These are phyloP conservation scores for Spathaspora passalidarum DNA, from an alignment of 805 yeast genomes.

Conservation along the genomic window DNA sequence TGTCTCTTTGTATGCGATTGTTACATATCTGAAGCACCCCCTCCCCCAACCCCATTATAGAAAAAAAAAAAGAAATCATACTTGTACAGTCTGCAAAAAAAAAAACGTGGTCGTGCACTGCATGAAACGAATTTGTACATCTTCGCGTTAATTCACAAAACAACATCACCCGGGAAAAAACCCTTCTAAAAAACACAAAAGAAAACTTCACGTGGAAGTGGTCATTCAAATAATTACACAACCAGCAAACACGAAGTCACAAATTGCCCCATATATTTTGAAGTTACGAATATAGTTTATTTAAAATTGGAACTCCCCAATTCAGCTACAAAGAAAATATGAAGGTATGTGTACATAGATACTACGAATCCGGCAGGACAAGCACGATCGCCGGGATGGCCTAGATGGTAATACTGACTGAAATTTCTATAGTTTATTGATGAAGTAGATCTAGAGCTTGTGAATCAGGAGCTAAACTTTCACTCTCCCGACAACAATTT, in stretches of 20 bases:
- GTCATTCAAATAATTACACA: neutral
- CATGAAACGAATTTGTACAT: neutral
- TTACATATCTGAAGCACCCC: neutral
- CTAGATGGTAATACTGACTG: neutral
- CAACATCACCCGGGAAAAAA: slow-evolving; percentile 1
- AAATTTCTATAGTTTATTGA: slow-evolving; percentile 71
- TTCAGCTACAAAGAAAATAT: neutral
- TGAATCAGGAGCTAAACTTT: slow-evolving; percentile 81
- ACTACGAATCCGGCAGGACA: neutral
- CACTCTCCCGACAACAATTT: slow-evolving; percentile 42
- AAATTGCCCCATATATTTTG: neutral
- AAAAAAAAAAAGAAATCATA: too few species aligned
- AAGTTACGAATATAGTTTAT: neutral
- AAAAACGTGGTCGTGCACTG: slow-evolving; percentile 1
- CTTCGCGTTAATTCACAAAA: neutral
- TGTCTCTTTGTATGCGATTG: neutral
- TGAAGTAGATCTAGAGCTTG: slow-evolving; percentile 86
- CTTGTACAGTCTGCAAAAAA: too few species aligned
- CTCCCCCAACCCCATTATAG: neutral
- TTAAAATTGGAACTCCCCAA: neutral
- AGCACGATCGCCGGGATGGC: neutral
- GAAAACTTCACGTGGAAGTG: slow-evolving; percentile 1
- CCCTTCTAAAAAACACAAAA: neutral
- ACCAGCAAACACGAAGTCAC: neutral
- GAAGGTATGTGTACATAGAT: neutral